Evolutionary conservation across 202 grass and related monocot genomes (phyloP), one percentile per base, ranked within the genome.

Genomic region (Schoenoplectus tabernaemontani): DNA sequence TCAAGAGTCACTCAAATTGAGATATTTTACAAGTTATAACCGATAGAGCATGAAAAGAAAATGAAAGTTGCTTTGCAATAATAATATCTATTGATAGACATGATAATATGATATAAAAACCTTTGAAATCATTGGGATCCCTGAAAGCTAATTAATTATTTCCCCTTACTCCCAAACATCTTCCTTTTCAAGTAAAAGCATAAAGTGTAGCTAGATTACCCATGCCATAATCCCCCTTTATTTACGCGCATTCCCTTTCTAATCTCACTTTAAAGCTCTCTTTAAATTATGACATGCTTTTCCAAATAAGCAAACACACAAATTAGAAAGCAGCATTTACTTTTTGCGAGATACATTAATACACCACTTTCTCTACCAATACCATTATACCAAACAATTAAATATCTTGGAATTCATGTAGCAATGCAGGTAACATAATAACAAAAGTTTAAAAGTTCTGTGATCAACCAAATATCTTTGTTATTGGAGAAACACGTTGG

Each of bases 201-300:
- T 28, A 71, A 71, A 30, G 67, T 47, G 20, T 30, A 3, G 42
- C 30, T 48, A 11, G 12, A 46, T 71, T 71, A 48, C 15, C 73
- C 48, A 77, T 36, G 30, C 34, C 28, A 58, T 37, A 37, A 57
- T 77, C 11, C 7, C 30, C 26, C 39, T 58, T 38, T 77, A 58
- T 58, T 11, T 77, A 77, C 46, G 30, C 73, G 50, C 53, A 36
- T 77, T 33, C 24, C 73, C 48, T 77, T 77, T 77, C 73, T 77
- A 57, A 58, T 2, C 28, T 57, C n/a, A 77, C 73, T 57, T 77
- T 77, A 19, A 28, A 46, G 9, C 4, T 26, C 11, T 46, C 15
- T 71, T 47, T 26, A 71, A 47, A 47, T 6, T 47, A 47, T 22
- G 43, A 11, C 11, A 7, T 47, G 41, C 67, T 26, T 71, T 48